Base-by-base conservation (phyloP, 306 rosid genomes). In the Castanea sativa region DNA sequence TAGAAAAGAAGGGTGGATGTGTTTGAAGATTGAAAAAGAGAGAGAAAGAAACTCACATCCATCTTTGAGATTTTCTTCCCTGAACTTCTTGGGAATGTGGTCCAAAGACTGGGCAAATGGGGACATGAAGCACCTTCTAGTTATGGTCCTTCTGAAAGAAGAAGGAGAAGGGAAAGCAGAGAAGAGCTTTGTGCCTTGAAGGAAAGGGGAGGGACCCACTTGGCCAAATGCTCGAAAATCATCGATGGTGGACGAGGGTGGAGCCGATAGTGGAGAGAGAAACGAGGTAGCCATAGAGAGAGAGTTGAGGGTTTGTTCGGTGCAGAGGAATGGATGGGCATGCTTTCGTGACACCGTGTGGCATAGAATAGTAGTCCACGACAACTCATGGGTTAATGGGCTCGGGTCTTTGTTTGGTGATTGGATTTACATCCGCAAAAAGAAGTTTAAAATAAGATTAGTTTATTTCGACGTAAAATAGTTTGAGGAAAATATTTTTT, bases 51-150 rank as follows among this genome's bases (percentile, higher is more conserved):
- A 85, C 98, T 90, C 56, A 95, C 99, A 83, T 76, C 97, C 99
- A 83, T 91, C 98, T 45, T 84, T 90, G 81, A 95, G 97, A 82
- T 95, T 95, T 78, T 90, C 92, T 83, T 86, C 75, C 76, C 92
- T 76, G 88, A 95, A 93, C 85, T 95, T 86, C 78, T 90, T 90
- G 55, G 99, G 99, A 63, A 95, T 82, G 79, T 85, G 83, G 82
- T 89, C 87, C 76, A 91, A 80, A 51, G 99, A 90, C 82, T 56
- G 87, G 16, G 85, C 86, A 6, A 71, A 75, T 20, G 85, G 84
- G 30, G 88, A 71, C 19, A 51, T 75, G 81, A 85, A 86, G 87
- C 83, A 35, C 55, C 90, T 78, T 7, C 82, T 86, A 79, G 82
- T 1, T 4, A 71, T 16, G 21, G 61, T 56, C 53, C 60, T 71